These are phyloP conservation scores for Fomitopsis serialis DNA, from an alignment of 768 basidiomycete species.

Conservation along the genomic window DNA sequence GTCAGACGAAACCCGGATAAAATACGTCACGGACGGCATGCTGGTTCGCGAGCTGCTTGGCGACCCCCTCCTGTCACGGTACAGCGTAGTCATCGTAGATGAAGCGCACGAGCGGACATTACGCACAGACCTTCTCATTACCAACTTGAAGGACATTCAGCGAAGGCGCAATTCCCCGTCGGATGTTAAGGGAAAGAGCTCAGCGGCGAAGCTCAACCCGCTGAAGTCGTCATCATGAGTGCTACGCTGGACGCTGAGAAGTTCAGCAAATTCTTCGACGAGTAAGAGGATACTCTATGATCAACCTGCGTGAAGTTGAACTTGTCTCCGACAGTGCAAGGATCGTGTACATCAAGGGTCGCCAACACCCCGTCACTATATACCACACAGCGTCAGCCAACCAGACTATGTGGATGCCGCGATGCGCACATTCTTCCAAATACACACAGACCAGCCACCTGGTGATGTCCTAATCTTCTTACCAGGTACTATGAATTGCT, in stretches of 20 bases:
- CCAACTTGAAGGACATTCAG: slow-evolving; percentile 83
- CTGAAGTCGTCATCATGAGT: slow-evolving; percentile 96
- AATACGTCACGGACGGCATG: slow-evolving; percentile 98
- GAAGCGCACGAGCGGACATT: slow-evolving; percentile 97
- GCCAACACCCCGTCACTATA: slow-evolving; percentile 87
- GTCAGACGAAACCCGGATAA: slow-evolving; percentile 73
- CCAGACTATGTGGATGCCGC: slow-evolving; percentile 86
- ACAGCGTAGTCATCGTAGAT: slow-evolving; percentile 88
- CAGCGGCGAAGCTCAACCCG: slow-evolving; percentile 41
- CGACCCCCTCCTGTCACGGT: slow-evolving; percentile 70
- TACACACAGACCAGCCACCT: slow-evolving; percentile 71
- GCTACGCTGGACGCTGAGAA: slow-evolving; percentile 95
- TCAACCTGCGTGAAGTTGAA: neutral
- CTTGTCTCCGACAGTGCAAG: slow-evolving; percentile 52
- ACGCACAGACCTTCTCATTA: slow-evolving; percentile 89
- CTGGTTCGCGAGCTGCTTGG: slow-evolving; percentile 87
- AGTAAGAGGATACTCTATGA: slow-evolving; percentile 42
- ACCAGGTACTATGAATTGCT: slow-evolving; percentile 46
- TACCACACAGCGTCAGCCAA: slow-evolving; percentile 73
- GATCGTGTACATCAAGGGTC: slow-evolving; percentile 87
- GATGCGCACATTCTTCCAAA: slow-evolving; percentile 90
- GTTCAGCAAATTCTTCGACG: slow-evolving; percentile 82
- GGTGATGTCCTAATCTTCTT: slow-evolving; percentile 95
- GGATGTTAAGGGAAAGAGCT: slow-evolving; percentile 41
- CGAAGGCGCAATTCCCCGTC: slow-evolving; percentile 48